Evolutionary conservation across 208 protist species (phyloP).

Genomic region (Leptomonas pyrrhocoris): DNA sequence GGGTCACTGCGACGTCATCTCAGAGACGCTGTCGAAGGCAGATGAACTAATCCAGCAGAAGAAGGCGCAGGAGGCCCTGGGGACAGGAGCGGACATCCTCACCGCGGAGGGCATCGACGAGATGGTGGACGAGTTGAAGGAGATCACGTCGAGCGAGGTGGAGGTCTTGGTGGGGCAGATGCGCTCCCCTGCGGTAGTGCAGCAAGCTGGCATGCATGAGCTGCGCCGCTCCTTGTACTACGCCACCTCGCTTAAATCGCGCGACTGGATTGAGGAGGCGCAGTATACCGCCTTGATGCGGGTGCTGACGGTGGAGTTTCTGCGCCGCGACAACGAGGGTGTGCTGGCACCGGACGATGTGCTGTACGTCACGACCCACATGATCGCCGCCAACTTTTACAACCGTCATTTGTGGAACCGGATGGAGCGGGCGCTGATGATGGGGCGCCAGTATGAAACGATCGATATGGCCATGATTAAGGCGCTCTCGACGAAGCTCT

Average conservation of each 20-base stretch:
- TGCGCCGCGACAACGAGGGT: slow-evolving; percentile 82
- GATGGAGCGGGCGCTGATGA: slow-evolving; percentile 67
- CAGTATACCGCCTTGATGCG: slow-evolving; percentile 82
- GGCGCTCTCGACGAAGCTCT: slow-evolving; percentile 86
- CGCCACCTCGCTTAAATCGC: slow-evolving; percentile 68
- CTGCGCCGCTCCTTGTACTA: slow-evolving; percentile 88
- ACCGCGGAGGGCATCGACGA: slow-evolving; percentile 84
- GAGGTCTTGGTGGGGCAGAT: slow-evolving; percentile 58
- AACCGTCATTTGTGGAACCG: slow-evolving; percentile 90
- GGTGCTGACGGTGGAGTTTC: slow-evolving; percentile 77
- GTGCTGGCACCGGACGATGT: slow-evolving; percentile 88
- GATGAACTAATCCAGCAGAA: slow-evolving; percentile 82
- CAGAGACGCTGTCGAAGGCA: slow-evolving; percentile 83
- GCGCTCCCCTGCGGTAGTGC: slow-evolving; percentile 59
- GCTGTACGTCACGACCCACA: slow-evolving; percentile 84
- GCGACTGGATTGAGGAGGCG: slow-evolving; percentile 64
- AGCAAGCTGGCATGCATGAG: slow-evolving; percentile 89
- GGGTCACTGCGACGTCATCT: slow-evolving; percentile 76
- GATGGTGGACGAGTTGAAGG: slow-evolving; percentile 79
- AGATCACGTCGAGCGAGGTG: slow-evolving; percentile 61
- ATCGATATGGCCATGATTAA: slow-evolving; percentile 87
- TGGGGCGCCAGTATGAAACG: slow-evolving; percentile 60
- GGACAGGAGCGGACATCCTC: slow-evolving; percentile 71
- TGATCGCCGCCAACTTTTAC: slow-evolving; percentile 88
- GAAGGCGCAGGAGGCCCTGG: slow-evolving; percentile 73